Evolutionary conservation across 495 filamentous ascomycete species (phyloP), one percentile per base, ranked within the genome.

Genomic region (Penicillium pancosmium): DNA sequence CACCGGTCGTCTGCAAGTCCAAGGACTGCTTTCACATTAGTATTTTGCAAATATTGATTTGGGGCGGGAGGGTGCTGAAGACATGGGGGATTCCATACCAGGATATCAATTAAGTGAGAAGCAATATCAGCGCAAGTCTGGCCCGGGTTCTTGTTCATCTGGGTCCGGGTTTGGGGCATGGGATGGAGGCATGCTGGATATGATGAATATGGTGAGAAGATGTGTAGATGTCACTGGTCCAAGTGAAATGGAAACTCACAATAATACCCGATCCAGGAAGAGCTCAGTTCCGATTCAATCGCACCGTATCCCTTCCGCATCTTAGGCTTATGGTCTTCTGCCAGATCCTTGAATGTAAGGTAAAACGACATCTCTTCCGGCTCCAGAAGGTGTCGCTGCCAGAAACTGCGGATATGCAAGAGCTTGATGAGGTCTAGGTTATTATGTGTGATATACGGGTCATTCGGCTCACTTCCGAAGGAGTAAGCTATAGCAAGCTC

Each of bases 391-490:
- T 78, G 74, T 7, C 68, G 68, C 21, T 71, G 66, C 75, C 75
- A 78, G 50, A 77, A 77, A 52, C 68, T 71, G 11, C 74, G 71
- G 13, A 74, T 66, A n/a, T 75, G 65, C 38, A 76, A 36, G 7
- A 73, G 31, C 5, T 25, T 66, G 11, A 38, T 5, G 4, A 77
- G 50, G 19, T 70, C 49, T 0, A 70, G 55, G 0, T 47, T 38
- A 0, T 50, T 33, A 2, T 55, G 50, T 2, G 59, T 27, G 4
- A 70, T 61, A 35, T 68, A 59, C 0, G 66, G 59, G 0, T 16
- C 25, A 10, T 19, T 27, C 7, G 56, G 11, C 15, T 53, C 40
- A 0, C 25, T 34, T 6, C 18, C 46, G 44, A 51, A 69, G 6
- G 67, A 63, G 46, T 77, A 78, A 8, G 73, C 64, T 2, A 34